Conservation (phyloP, 2,329 filamentous ascomycete genomes). For the Stemphylium beticola region DNA sequence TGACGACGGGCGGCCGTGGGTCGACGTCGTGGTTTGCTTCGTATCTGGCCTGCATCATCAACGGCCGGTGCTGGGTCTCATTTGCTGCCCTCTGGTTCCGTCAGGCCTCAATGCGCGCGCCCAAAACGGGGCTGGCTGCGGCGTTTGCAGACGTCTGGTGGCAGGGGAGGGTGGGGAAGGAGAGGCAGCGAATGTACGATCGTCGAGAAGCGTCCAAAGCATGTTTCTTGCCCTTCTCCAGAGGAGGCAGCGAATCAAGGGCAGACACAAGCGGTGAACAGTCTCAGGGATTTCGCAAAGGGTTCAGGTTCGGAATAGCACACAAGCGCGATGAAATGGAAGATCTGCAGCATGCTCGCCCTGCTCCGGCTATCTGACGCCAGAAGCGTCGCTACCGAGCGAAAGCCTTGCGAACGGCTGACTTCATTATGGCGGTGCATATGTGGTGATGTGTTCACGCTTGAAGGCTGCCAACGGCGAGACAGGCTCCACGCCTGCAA, state of each 20-base stretch:
- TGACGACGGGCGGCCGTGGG: not conserved
- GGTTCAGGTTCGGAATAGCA: conserved; percentile 37
- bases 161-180: conserved; percentile 5
- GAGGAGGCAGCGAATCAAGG: conserved; percentile 47
- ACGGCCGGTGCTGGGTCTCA: conserved; percentile 24
- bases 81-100: conserved; percentile 34
- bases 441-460: conserved; percentile 45
- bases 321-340: conserved; percentile 50
- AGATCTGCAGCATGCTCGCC: conserved; percentile 49
- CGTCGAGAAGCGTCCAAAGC: conserved; percentile 19
- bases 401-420: conserved; percentile 46
- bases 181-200: conserved; percentile 32
- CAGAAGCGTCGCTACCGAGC: conserved; percentile 45
- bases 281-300: conserved; percentile 45
- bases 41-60: not conserved
- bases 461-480: conserved; percentile 27
- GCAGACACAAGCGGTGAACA: conserved; percentile 44
- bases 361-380: conserved; percentile 46
- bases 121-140: conserved; percentile 41
- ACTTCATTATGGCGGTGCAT: conserved; percentile 46
- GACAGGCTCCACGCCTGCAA: conserved; percentile 18
- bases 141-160: conserved; percentile 28
- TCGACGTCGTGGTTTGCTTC: not conserved
- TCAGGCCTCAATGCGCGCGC: conserved; percentile 38
- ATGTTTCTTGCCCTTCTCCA: conserved; percentile 12